These are phyloP conservation scores for Claviceps lovelessii DNA, from an alignment of 2,329 filamentous ascomycete species.

Conservation along the genomic window DNA sequence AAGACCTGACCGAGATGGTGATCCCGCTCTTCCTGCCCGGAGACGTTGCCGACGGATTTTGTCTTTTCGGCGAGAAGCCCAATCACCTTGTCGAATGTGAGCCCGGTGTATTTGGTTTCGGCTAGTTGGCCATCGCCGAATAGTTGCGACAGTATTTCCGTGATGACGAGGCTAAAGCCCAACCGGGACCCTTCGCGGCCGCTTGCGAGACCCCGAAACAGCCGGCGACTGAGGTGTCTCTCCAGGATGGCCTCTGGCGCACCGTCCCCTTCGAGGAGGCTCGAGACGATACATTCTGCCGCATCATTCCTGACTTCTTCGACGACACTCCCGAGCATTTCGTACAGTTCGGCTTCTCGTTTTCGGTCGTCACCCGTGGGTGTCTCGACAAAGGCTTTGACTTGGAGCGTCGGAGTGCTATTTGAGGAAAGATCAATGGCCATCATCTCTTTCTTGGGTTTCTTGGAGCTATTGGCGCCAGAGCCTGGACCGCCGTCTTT, in stretches of 20 bases:
- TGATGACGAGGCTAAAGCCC: conserved; percentile 79
- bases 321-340: conserved; percentile 47
- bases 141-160: conserved; percentile 62
- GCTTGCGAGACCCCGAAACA: conserved; percentile 82
- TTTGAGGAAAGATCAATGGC: conserved; percentile 9
- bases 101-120: conserved; percentile 32
- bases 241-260: conserved; percentile 38
- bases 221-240: conserved; percentile 47
- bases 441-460: conserved; percentile 17
- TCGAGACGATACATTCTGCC: conserved; percentile 43
- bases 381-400: conserved; percentile 35
- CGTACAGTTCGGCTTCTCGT: conserved; percentile 45
- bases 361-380: conserved; percentile 38
- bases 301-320: conserved; percentile 40
- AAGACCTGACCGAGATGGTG: conserved; percentile 76
- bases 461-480: conserved; percentile 13
- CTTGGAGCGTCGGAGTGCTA: conserved; percentile 18
- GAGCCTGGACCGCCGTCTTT: conserved; percentile 16
- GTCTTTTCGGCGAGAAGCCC: conserved; percentile 41
- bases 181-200: conserved; percentile 76
- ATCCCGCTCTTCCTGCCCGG: conserved; percentile 68
- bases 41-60: conserved; percentile 36
- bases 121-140: conserved; percentile 38
- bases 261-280: conserved; percentile 35
- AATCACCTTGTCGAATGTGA: conserved; percentile 43